phyloP scores from a whole-genome alignment of 257 asterid species.

The Fraxinus americana region DNA sequence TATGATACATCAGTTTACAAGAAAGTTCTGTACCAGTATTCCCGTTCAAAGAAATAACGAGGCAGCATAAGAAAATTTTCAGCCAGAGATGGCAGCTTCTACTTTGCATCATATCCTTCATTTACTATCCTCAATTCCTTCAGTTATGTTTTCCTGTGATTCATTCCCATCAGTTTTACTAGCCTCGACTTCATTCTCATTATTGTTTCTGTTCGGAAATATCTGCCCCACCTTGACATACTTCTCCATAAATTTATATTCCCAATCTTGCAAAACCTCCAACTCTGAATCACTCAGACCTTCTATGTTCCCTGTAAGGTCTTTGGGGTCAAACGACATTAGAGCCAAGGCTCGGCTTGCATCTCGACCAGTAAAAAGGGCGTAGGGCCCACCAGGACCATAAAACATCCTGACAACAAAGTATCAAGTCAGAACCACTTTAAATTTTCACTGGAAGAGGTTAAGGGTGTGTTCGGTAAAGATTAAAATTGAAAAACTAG shows the following conservation, averaged over 20 bases:
- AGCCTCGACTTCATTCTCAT: constrained; percentile 29
- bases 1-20: neutral
- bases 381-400: constrained; percentile 95
- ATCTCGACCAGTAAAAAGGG: constrained; percentile 90
- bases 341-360: constrained; percentile 95
- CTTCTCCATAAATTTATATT: constrained; percentile 82
- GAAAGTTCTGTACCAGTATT: neutral
- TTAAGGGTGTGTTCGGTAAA: neutral
- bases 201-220: constrained; percentile 37
- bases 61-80: neutral
- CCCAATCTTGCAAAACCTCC: constrained; percentile 87
- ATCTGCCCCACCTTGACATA: constrained; percentile 87
- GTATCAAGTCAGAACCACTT: constrained; percentile 3
- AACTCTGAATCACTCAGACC: constrained; percentile 71
- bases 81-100: neutral
- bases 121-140: neutral
- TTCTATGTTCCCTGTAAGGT: constrained; percentile 73
- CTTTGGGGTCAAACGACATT: constrained; percentile 81
- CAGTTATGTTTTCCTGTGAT: constrained; percentile 20
- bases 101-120: neutral
- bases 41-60: neutral
- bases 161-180: constrained; percentile 29
- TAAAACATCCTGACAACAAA: constrained; percentile 78
- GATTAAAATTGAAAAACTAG: no score
- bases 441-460: neutral